Evolutionary conservation across 306 rosid genomes (phyloP).

Genomic region (Carpinus viminea): DNA sequence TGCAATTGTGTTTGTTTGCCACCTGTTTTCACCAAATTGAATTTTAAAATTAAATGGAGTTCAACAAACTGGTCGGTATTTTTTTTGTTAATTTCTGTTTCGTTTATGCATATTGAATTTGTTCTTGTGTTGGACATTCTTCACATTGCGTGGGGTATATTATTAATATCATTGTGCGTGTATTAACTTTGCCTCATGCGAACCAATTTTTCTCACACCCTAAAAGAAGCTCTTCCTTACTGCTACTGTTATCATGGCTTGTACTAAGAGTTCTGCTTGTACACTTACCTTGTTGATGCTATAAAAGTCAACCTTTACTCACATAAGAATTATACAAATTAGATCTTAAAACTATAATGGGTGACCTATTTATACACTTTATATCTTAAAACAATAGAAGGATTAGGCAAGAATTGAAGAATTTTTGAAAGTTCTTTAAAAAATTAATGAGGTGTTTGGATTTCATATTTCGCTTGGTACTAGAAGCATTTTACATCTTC

Average conservation of each 20-base stretch:
- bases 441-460: neutral
- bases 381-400: neutral
- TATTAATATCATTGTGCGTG: neutral
- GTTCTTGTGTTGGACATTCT: conserved; percentile 1
- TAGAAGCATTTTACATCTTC: neutral
- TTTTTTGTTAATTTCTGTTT: neutral
- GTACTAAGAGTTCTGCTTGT: neutral
- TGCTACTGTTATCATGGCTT: neutral
- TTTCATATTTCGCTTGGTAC: neutral
- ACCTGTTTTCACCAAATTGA: neutral
- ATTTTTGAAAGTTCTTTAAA: neutral
- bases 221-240: neutral
- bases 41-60: neutral
- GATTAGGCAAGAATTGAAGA: neutral
- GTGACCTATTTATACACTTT: neutral
- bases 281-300: neutral
- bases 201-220: neutral
- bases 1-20: neutral
- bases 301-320: neutral
- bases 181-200: neutral
- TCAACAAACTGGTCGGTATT: neutral
- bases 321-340: neutral
- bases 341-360: no score
- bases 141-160: conserved; percentile 11
- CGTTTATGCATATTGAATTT: neutral